Base-by-base conservation (phyloP, 805 yeast genomes). In the Candida chauliodis region DNA sequence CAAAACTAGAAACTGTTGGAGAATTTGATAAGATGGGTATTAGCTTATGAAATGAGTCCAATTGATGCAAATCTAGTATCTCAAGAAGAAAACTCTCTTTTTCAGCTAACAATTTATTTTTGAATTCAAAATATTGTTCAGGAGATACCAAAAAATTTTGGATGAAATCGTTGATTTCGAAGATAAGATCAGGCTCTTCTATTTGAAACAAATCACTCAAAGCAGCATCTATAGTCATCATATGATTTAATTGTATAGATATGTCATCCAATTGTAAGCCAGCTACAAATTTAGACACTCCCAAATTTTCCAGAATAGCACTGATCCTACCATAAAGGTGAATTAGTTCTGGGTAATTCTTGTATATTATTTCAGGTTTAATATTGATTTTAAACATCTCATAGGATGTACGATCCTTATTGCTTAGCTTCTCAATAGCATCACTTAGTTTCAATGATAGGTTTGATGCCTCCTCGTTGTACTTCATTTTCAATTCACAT, bases 1-100 rank as follows among this genome's bases (percentile, higher is more conserved):
- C 41, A 35, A 46, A 44, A 28, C 51, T 49, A 30, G 53, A 51
- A 20, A 47, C 56, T 11, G 45, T 40, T n/a, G 36, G 29, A 8
- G 40, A 28, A 10, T 17, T 28, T n/a, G 22, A 37, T 22, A 41
- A 41, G 14, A 30, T 45, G 2, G 57, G 57, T 5, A 51, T 40
- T 23, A 52, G 33, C 28, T 45, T 45, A 11, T 43, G 37, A 23
- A 51, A 47, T 5, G 41, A 33, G 4, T 25, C 33, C 15, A 36
- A 6, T 5, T 22, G 21, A 6, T 19, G 16, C 6, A 18, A 8
- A n/a, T 26, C 27, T 8, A 37, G n/a, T 4, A 37, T 25, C 45
- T 47, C 36, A 27, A 13, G 14, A 46, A 26, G 11, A 17, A 24
- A 22, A 38, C 35, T 20, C 46, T 43, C 18, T 13, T 13, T 10